Evolutionary conservation across 2,329 filamentous ascomycete genomes (phyloP), one percentile per base, ranked within the genome.

Genomic region (Colletotrichum truncatum): DNA sequence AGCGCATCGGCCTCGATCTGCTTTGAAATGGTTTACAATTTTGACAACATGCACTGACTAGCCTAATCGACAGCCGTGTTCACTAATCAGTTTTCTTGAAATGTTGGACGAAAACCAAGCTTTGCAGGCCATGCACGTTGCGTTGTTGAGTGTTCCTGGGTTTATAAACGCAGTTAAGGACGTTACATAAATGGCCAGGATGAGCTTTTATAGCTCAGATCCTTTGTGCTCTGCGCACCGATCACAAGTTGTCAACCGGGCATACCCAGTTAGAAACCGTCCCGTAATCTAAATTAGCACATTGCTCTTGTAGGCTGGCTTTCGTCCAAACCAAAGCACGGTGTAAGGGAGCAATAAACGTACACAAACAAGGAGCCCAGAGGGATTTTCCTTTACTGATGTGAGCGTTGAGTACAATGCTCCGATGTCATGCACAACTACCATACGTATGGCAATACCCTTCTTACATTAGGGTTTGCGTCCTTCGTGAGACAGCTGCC

Each of bases 91-190:
- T n/a, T n/a, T 23, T 9, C n/a, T 14, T 9, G 25, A 32, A 23
- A n/a, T n/a, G 21, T 32, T 26, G 18, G 9, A 25, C 23, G 18
- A 12, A 21, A 8, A 16, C 23, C 6, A 21, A 64, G 61, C 61
- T 48, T 61, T 5, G 55, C 48, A 32, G 21, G 28, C 12, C 56
- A 61, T 26, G n/a, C n/a, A n/a, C n/a, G 25, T 38, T 46, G 61
- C 48, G 61, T 61, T 51, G 59, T 57, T 32, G n/a, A n/a, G 46
- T 8, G 30, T 39, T 23, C 25, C 21, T 32, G 32, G 46, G n/a
- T n/a, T 46, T 16, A 34, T 25, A 14, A 34, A 10, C 11, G 21
- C 4, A 36, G 16, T 28, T 9, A 16, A 18, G 30, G 30, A 53
- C 28, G 61, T 48, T 45, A 32, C 39, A 38, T 30, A 28, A 39